Percentiles rank a stretch among this genome's conserved stretches.
These are phyloP conservation scores for Xylariaceae sp. DNA, from an alignment of 2,329 filamentous ascomycete species.

Conservation along the genomic window DNA sequence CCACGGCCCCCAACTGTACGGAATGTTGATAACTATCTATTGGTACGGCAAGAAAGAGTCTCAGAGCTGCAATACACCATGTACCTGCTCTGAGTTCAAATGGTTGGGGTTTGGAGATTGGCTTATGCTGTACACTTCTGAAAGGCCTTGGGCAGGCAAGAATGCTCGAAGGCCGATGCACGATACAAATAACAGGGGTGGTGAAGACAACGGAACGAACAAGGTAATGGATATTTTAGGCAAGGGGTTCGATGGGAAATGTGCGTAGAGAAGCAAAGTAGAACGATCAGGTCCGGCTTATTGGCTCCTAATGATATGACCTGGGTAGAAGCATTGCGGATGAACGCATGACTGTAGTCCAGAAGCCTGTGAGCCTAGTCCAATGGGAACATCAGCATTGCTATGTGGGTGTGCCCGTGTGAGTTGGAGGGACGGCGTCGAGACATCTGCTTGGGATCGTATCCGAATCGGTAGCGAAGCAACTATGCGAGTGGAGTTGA, in stretches of 20 bases:
- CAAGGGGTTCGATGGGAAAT: conserved; percentile 27
- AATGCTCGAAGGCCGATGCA: too few relatives aligned
- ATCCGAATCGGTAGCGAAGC: conserved; percentile 32
- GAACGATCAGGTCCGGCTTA: conserved; percentile 40
- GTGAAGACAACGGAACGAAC: too few relatives aligned
- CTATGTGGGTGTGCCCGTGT: conserved; percentile 31
- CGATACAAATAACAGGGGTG: too few relatives aligned
- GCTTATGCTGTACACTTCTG: background rate
- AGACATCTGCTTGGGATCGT: conserved; percentile 25
- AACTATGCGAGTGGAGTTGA: conserved; percentile 28
- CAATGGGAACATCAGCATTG: conserved; percentile 35
- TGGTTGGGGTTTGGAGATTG: conserved; percentile 1
- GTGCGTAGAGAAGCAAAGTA: conserved; percentile 33
- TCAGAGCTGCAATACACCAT: too few relatives aligned
- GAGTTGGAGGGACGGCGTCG: conserved; percentile 29
- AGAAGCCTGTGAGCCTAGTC: conserved; percentile 33
- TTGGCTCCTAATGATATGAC: conserved; percentile 44
- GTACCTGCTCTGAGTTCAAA: too few relatives aligned
- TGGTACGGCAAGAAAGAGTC: conserved; percentile 16
- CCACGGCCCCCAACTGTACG: conserved; percentile 28
- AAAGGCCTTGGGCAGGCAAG: too few relatives aligned
- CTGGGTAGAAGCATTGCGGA: conserved; percentile 43
- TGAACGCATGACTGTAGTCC: conserved; percentile 51
- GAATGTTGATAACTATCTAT: conserved; percentile 23
- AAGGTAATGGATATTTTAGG: conserved; percentile 8